A percentile compares a stretch with the other conserved stretches of the same genome.
Conservation (phyloP, 176 grass and related monocot genomes). For the Canna indica region DNA sequence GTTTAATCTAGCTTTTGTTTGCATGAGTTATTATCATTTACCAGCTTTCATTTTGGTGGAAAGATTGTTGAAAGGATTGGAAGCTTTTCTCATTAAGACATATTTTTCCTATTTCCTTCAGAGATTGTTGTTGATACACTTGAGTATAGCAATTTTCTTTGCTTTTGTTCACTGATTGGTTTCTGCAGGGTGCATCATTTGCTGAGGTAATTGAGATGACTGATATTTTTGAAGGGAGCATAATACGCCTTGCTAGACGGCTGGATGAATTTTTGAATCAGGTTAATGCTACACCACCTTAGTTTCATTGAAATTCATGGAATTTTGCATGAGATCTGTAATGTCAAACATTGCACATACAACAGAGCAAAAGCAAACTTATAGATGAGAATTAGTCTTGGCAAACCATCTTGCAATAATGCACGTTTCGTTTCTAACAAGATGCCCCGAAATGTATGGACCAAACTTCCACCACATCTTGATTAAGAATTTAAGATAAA, state of each 20-base stretch:
- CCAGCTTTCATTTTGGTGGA: neutral
- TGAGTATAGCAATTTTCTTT: neutral
- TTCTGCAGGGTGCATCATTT: constrained; percentile 66
- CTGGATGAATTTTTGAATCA: constrained; percentile 99
- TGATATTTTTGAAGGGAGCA: constrained; percentile 93
- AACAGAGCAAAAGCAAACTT: neutral
- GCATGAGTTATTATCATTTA: neutral
- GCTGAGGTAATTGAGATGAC: constrained; percentile 97
- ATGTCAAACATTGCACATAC: neutral
- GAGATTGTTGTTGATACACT: neutral
- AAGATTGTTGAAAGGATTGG: neutral
- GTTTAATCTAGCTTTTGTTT: neutral
- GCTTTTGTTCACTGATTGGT: constrained; percentile 3
- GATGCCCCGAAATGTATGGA: too few relatives aligned
- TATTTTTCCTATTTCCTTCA: too few relatives aligned
- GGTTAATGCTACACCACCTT: constrained; percentile 17
- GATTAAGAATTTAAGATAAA: too few relatives aligned
- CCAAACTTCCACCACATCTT: too few relatives aligned
- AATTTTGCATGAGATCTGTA: neutral
- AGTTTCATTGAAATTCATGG: neutral
- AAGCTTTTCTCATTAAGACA: neutral
- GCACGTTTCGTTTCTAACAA: too few relatives aligned
- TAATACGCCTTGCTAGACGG: constrained; percentile 85
- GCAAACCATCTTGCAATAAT: neutral
- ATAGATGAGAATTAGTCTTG: neutral